Conservation (phyloP, 169 alveolate species). For the Cardiosporidium cionae region DNA sequence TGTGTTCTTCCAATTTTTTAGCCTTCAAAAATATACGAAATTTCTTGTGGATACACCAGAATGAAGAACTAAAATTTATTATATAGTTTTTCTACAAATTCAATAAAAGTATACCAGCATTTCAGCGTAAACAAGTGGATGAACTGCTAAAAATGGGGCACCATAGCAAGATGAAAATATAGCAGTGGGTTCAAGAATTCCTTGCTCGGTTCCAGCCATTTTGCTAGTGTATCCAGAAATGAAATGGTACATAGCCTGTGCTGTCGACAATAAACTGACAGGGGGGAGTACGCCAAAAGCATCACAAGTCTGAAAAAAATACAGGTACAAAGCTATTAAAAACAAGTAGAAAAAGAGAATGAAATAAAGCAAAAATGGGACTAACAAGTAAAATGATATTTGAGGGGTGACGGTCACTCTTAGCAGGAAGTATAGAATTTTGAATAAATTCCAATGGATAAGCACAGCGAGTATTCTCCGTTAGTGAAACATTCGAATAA, state of each 20-base stretch:
- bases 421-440: conserved; percentile 85
- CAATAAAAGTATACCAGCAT: conserved; percentile 58
- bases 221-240: conserved; percentile 92
- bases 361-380: too few species aligned
- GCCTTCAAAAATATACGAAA: too few species aligned
- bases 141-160: conserved; percentile 88
- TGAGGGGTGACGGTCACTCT: conserved; percentile 82
- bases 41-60: too few species aligned
- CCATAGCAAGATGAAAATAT: conserved; percentile 94
- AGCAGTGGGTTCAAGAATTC: conserved; percentile 82
- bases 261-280: conserved; percentile 70
- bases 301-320: conserved; percentile 66
- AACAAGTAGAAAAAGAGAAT: too few species aligned
- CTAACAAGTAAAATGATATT: conserved; percentile 85
- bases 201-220: conserved; percentile 87
- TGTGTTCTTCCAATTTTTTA: conserved; percentile 48
- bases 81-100: too few species aligned
- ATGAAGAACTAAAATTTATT: too few species aligned
- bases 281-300: conserved; percentile 95
- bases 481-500: conserved; percentile 71
- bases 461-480: conserved; percentile 77
- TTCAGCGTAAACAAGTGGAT: conserved; percentile 85
- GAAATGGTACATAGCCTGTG: conserved; percentile 88
- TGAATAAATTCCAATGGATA: conserved; percentile 87
- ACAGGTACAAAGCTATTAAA: background rate